Base-by-base conservation (phyloP, 208 protist genomes). In the Novymonas esmeraldas region DNA sequence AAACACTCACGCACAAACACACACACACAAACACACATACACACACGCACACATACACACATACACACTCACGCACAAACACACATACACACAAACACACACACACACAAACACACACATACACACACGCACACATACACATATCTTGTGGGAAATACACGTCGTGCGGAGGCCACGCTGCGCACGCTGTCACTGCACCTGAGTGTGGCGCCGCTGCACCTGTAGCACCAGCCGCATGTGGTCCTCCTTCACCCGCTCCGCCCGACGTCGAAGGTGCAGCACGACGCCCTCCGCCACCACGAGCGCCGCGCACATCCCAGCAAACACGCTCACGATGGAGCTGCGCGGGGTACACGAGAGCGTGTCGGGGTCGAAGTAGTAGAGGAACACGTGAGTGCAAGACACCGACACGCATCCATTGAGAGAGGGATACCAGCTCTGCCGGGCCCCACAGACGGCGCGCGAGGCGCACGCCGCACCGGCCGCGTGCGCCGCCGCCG, bases 391-490 rank as follows among this genome's bases (percentile, higher is more conserved):
- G 20, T 28, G 41, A 0, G 49, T 46, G 48, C 85, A 91, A 4
- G 73, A 36, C 46, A 73, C 62, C 0, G 44, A 61, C 7, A 62
- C 82, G 29, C 88, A 91, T 9, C 44, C 70, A 22, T 94, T 91
- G 3, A 94, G 34, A 13, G 79, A 79, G 14, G 51, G 45, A 39
- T 81, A 85, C 36, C 73, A 84, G 1, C 44, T 54, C 41, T 85
- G 61, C 13, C 68, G 57, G 42, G 24, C 55, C n/a, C 46, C 13
- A 41, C 38, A 70, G 71, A 44, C 77, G 70, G 28, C 2, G 6
- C 6, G 9, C 10, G 61, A 46, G 22, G 31, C 45, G 41, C 68
- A 61, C 51, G 55, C 49, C 6, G 48, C 49, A 14, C 55, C 49
- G 1, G 59, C 10, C 34, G 38, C 44, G 51, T 39, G 41, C 31